phyloP scores from a whole-genome alignment of 2,329 filamentous ascomycete genomes.

The Pyrenophora seminiperda region DNA sequence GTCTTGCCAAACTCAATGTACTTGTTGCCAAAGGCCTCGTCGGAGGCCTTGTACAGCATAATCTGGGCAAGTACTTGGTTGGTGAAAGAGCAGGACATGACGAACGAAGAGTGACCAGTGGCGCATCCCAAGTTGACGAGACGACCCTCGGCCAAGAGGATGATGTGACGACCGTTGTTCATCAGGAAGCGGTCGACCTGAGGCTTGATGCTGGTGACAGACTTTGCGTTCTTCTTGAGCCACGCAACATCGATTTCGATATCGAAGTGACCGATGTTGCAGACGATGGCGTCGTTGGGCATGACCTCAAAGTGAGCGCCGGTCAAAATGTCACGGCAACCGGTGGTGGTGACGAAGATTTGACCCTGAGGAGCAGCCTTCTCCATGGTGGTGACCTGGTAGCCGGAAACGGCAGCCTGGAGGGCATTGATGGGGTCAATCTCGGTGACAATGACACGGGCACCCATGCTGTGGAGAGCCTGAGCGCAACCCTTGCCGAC shows the following conservation, averaged over 20 bases:
- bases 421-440: constrained; percentile 99
- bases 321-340: constrained; percentile 96
- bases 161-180: constrained; percentile 93
- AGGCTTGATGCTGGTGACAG: constrained; percentile 98
- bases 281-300: constrained; percentile 97
- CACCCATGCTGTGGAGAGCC: constrained; percentile 96
- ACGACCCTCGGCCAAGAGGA: constrained; percentile 97
- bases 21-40: constrained; percentile 86
- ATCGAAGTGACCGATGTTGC: constrained; percentile 99
- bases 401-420: constrained; percentile 96
- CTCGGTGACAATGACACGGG: constrained; percentile 94
- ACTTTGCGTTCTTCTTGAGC: constrained; percentile 95
- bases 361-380: constrained; percentile 87
- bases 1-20: constrained; percentile 94
- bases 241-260: constrained; percentile 99
- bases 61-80: constrained; percentile 99
- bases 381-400: constrained; percentile 97
- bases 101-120: constrained; percentile 98
- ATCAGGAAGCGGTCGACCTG: constrained; percentile 98
- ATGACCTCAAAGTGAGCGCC: constrained; percentile 92
- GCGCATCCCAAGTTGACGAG: constrained; percentile 99
- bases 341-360: constrained; percentile 99
- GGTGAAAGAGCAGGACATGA: constrained; percentile 99
- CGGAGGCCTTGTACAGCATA: constrained; percentile 92
- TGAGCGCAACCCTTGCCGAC: constrained; percentile 98